Percentiles rank a stretch among this genome's conserved stretches.
Evolutionary conservation across 1,139 yeast genomes (phyloP).

Genomic region (Protomyces inouyei): DNA sequence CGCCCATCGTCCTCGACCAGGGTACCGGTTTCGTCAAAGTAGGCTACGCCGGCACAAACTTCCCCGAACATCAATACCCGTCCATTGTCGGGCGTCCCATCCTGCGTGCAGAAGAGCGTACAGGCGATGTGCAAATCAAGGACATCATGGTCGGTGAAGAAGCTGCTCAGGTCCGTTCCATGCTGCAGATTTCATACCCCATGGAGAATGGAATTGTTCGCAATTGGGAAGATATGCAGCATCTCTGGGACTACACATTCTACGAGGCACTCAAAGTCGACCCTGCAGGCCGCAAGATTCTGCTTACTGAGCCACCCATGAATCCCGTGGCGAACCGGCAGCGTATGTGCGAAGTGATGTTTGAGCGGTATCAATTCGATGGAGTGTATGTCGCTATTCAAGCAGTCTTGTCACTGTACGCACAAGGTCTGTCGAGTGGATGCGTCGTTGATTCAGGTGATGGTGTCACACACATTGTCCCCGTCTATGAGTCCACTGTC

Average conservation of each 20-base stretch:
- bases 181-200: constrained; percentile 87
- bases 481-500: constrained; percentile 94
- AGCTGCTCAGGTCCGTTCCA: constrained; percentile 84
- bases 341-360: constrained; percentile 94
- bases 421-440: constrained; percentile 84
- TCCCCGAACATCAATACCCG: constrained; percentile 98
- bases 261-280: constrained; percentile 80
- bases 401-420: constrained; percentile 93
- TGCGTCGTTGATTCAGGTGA: constrained; percentile 98
- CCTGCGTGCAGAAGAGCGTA: constrained; percentile 90
- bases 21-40: constrained; percentile 87
- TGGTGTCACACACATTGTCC: constrained; percentile 96
- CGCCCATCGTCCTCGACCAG: constrained; percentile 72
- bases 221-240: constrained; percentile 99
- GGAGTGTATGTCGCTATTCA: constrained; percentile 98
- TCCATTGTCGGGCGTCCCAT: constrained; percentile 98
- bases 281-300: constrained; percentile 70
- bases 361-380: constrained; percentile 89
- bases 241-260: constrained; percentile 96
- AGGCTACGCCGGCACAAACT: constrained; percentile 94
- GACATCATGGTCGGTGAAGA: constrained; percentile 98
- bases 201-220: constrained; percentile 98
- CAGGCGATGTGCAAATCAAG: constrained; percentile 62
- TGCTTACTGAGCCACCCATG: constrained; percentile 96
- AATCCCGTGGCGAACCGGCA: constrained; percentile 91